Evolutionary conservation across 1,284 basidiomycete species (phyloP).

Genomic region (Melampsora americana): DNA sequence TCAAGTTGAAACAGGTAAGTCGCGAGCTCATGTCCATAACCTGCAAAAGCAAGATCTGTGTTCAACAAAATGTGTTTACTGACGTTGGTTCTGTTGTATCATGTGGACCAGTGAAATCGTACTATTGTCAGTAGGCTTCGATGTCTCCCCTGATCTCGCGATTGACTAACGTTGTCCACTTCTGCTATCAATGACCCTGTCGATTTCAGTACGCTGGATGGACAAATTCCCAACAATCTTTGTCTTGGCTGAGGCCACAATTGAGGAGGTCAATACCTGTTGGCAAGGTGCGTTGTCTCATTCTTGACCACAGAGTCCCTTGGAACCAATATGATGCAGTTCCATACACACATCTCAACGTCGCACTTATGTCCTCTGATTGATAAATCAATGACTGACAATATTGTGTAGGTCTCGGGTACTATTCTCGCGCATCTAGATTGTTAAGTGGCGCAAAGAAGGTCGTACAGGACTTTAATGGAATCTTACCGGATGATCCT

Average conservation of each 20-base stretch:
- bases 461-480: slow-evolving; percentile 65
- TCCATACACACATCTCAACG: not conserved
- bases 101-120: slow-evolving; percentile 26
- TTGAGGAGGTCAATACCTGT: slow-evolving; percentile 77
- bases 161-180: not conserved
- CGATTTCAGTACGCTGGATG: slow-evolving; percentile 55
- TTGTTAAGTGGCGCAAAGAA: slow-evolving; percentile 75
- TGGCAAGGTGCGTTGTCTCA: slow-evolving; percentile 61
- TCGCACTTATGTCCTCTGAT: not conserved
- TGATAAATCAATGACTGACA: not conserved
- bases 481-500: slow-evolving; percentile 73
- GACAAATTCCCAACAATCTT: slow-evolving; percentile 70
- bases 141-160: not conserved
- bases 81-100: not conserved
- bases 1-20: slow-evolving; percentile 38
- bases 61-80: not conserved
- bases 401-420: slow-evolving; percentile 64
- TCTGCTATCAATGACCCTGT: not conserved
- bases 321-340: not conserved
- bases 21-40: not conserved
- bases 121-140: slow-evolving; percentile 21
- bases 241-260: slow-evolving; percentile 67
- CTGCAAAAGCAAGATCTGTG: not conserved
- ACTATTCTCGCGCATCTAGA: slow-evolving; percentile 81
- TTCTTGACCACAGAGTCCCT: not conserved